Evolutionary conservation across 1,284 basidiomycete species (phyloP).

Genomic region (Cerrena zonata): DNA sequence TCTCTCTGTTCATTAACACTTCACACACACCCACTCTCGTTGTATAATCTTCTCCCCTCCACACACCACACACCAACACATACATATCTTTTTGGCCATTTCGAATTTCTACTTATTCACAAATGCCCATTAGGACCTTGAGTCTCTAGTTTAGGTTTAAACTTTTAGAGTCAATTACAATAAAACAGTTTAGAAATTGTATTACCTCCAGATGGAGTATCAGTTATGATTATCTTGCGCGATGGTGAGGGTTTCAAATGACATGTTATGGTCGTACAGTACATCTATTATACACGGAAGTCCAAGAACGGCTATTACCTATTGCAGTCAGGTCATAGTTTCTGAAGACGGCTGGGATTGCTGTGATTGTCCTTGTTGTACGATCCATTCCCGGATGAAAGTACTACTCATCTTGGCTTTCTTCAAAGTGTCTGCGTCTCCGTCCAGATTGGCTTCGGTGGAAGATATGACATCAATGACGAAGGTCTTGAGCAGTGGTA

Average conservation of each 20-base stretch:
- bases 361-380: slow-evolving; percentile 27
- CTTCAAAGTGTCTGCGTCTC: slow-evolving; percentile 63
- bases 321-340: no score
- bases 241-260: neutral
- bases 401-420: slow-evolving; percentile 87
- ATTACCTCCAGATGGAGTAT: no score
- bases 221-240: neutral
- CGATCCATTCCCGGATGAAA: slow-evolving; percentile 81
- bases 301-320: no score
- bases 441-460: slow-evolving; percentile 47
- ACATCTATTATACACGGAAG: no score
- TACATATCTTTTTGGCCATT: no score
- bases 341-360: no score
- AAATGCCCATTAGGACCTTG: neutral
- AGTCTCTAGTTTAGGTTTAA: neutral
- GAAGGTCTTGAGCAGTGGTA: slow-evolving; percentile 64
- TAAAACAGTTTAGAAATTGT: no score
- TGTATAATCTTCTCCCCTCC: slow-evolving; percentile 2
- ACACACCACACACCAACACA: no score
- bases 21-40: neutral
- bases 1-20: neutral
- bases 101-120: neutral
- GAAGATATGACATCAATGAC: slow-evolving; percentile 85
- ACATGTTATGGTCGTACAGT: no score
- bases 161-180: slow-evolving; percentile 8